A percentile compares a stretch with the other conserved stretches of the same genome.
phyloP scores from a whole-genome alignment of 306 rosid genomes.

The Canavalia ensiformis region DNA sequence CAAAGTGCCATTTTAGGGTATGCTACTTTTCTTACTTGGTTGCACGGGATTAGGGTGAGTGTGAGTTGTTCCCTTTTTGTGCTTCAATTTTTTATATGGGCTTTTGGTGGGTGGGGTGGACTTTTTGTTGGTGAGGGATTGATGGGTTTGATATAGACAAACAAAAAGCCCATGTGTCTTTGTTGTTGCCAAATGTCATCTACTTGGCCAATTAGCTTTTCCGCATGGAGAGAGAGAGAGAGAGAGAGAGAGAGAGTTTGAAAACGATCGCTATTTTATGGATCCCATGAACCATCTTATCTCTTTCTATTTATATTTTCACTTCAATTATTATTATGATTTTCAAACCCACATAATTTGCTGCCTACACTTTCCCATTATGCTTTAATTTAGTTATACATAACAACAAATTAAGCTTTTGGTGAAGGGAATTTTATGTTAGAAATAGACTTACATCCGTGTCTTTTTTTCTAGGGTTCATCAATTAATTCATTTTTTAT shows the following conservation, averaged over 20 bases:
- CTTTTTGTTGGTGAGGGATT: conserved; percentile 37
- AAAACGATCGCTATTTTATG: conserved; percentile 42
- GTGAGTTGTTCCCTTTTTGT: conserved; percentile 12
- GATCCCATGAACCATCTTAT: conserved; percentile 45
- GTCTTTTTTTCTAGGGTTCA: too few species aligned
- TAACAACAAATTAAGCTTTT: neutral
- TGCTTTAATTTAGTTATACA: neutral
- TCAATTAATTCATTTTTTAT: too few species aligned
- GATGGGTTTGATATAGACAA: conserved; percentile 45
- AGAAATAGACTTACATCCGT: neutral
- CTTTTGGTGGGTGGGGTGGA: conserved; percentile 36
- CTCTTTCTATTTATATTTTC: conserved; percentile 9
- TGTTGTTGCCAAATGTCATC: conserved; percentile 42
- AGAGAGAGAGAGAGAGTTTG: conserved; percentile 42
- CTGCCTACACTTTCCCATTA: neutral
- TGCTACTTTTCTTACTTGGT: conserved; percentile 8
- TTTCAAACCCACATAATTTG: neutral
- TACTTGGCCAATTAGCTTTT: conserved; percentile 42
- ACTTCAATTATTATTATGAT: conserved; percentile 25
- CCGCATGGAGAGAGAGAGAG: conserved; percentile 12
- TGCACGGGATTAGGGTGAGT: conserved; percentile 55
- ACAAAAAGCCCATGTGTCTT: conserved; percentile 52
- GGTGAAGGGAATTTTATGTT: neutral
- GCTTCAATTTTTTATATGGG: conserved; percentile 39
- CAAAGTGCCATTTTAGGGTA: neutral